Percentiles rank a stretch among this genome's conserved stretches.
Evolutionary conservation across 1,284 basidiomycete species (phyloP).

Genomic region (Cyathus olla): DNA sequence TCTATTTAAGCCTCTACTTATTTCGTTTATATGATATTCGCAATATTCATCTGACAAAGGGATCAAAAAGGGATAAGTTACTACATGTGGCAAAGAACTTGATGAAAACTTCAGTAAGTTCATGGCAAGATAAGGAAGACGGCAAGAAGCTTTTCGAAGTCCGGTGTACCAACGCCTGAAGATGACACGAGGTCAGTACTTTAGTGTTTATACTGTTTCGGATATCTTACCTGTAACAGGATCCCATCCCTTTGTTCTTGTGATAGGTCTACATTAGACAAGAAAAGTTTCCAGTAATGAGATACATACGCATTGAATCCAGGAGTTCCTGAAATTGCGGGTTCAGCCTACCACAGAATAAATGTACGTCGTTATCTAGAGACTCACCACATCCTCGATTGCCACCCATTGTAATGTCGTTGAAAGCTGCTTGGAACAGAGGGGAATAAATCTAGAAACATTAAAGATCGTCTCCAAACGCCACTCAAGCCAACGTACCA

Average conservation of each 20-base stretch:
- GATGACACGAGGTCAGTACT: not conserved
- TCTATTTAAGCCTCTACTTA: no score
- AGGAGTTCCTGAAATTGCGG: constrained; percentile 18
- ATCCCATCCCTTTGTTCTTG: constrained; percentile 52
- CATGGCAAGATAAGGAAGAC: constrained; percentile 33
- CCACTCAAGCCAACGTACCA: constrained; percentile 34
- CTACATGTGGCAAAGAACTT: no score
- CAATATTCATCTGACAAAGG: no score
- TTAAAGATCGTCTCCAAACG: not conserved
- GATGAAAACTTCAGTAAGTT: not conserved
- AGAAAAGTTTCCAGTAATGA: not conserved
- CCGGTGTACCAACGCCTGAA: constrained; percentile 44
- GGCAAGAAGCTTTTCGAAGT: constrained; percentile 33
- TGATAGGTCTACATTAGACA: not conserved
- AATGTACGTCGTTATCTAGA: not conserved
- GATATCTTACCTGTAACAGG: constrained; percentile 46
- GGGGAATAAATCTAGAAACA: constrained; percentile 48
- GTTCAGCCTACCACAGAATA: not conserved
- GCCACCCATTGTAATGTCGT: constrained; percentile 60
- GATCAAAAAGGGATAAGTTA: no score
- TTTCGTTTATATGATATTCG: no score
- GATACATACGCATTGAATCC: constrained; percentile 49
- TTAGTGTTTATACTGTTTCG: not conserved
- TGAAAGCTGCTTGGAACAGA: constrained; percentile 51
- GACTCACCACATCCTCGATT: constrained; percentile 56